These are phyloP conservation scores for Lachnellula willkommii DNA, from an alignment of 2,329 filamentous ascomycete species.

Conservation along the genomic window DNA sequence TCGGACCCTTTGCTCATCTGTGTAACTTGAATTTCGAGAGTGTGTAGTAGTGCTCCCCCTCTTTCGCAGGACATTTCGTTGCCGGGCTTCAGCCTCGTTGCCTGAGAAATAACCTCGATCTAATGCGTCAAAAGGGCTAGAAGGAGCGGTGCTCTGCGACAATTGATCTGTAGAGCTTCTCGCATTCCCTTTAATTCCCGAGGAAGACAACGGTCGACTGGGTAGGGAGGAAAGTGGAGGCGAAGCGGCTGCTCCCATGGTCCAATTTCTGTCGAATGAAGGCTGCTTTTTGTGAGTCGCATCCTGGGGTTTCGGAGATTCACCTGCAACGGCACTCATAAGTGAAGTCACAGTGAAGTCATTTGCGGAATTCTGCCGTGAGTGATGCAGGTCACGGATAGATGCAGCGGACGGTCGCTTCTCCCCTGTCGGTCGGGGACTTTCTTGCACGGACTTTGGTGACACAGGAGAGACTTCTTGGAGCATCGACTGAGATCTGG, in stretches of 20 bases:
- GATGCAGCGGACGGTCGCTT: slow-evolving; percentile 72
- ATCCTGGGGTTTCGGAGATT: slow-evolving; percentile 15
- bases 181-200: slow-evolving; percentile 21
- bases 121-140: slow-evolving; percentile 45
- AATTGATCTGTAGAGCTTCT: slow-evolving; percentile 30
- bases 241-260: slow-evolving; percentile 44
- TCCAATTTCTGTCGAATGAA: slow-evolving; percentile 68
- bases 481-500: slow-evolving; percentile 33
- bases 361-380: slow-evolving; percentile 66
- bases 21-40: slow-evolving; percentile 69
- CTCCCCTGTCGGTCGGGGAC: slow-evolving; percentile 37
- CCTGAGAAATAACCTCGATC: slow-evolving; percentile 94
- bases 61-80: slow-evolving; percentile 76
- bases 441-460: slow-evolving; percentile 33
- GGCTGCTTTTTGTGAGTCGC: slow-evolving; percentile 57
- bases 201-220: slow-evolving; percentile 26
- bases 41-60: slow-evolving; percentile 57
- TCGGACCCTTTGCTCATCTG: slow-evolving; percentile 65
- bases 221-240: slow-evolving; percentile 15
- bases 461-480: slow-evolving; percentile 40
- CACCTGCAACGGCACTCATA: slow-evolving; percentile 37
- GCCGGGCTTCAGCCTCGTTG: slow-evolving; percentile 71
- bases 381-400: slow-evolving; percentile 75
- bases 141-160: slow-evolving; percentile 24
- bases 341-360: slow-evolving; percentile 36